Evolutionary conservation across 495 filamentous ascomycete genomes (phyloP), one percentile per base, ranked within the genome.

Genomic region (Cryomyces antarcticus): DNA sequence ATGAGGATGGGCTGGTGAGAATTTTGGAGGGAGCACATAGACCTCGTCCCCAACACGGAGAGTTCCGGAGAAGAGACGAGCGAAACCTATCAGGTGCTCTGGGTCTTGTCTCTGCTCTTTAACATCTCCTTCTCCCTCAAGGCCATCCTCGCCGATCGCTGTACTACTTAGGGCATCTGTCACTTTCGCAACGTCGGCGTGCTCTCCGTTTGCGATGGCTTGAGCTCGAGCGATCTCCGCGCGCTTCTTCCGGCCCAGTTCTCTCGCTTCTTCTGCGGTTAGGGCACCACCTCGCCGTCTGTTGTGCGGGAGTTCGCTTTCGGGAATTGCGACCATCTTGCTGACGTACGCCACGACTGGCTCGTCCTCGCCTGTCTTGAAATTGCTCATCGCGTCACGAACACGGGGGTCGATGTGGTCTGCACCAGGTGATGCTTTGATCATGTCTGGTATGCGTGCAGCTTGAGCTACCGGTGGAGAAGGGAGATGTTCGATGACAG

Each of bases 291-390:
- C 61, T 48, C 78, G 72, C 28, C 80, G 72, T 54, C 77, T 88
- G 47, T 87, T 84, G 41, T 83, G 68, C 2, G 77, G 75, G 12
- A 99, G 68, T 47, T 96, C 86, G 52, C 82, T 94, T 52, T 87
- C 82, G 2, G 83, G 86, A 12, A 96, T 73, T 1, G 89, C 85
- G 17, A 94, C 81, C 87, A 99, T 93, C 60, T 99, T 99, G 60
- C 87, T 95, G 36, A 99, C 84, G 50, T 92, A 99, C 7, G 86
- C 89, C 5, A 96, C 82, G 3, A 92, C 76, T 2, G 89, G 88
- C 39, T 79, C 78, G 0, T 73, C 68, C 6, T 69, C 60, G 1
- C 59, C 61, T 4, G 71, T 73, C 49, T 80, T 79, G 55, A 89
- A 95, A 2, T 76, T 68, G 4, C 82, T 53, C 75, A 96, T 85